Conservation (phyloP, 805 yeast genomes). For the Suhomyces prunicola region DNA sequence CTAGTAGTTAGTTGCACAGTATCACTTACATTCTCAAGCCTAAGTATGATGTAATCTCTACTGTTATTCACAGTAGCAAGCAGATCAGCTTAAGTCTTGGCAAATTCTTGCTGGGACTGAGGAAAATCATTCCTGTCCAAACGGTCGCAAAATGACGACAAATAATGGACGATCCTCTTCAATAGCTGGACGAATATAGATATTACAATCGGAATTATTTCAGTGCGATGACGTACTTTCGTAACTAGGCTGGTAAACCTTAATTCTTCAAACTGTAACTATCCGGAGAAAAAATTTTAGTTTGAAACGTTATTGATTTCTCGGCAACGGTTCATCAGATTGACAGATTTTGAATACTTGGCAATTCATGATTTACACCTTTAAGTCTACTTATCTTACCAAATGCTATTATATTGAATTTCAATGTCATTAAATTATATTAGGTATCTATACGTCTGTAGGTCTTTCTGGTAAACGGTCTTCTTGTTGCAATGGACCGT, state of each 20-base stretch:
- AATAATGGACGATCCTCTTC: too few species aligned
- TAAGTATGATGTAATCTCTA: neutral
- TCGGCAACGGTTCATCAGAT: neutral
- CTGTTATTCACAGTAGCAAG: neutral
- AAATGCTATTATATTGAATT: neutral
- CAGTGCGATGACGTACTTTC: neutral
- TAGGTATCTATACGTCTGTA: slow-evolving; percentile 1
- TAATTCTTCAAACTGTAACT: too few species aligned
- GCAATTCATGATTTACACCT: too few species aligned
- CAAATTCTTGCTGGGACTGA: neutral
- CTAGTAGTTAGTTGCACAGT: neutral
- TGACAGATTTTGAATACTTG: too few species aligned
- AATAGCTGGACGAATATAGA: neutral
- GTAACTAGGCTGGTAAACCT: neutral
- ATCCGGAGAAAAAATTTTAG: neutral
- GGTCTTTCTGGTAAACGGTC: slow-evolving; percentile 2
- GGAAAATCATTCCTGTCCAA: neutral
- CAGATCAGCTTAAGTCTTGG: neutral
- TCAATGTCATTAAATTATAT: neutral
- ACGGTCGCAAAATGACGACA: neutral
- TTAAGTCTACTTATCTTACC: too few species aligned
- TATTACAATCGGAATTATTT: neutral
- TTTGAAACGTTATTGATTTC: neutral
- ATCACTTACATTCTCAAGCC: neutral
- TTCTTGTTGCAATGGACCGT: slow-evolving; percentile 3